Base-by-base conservation (phyloP, 768 basidiomycete species). In the Phylloporus rhodoxanthus region DNA sequence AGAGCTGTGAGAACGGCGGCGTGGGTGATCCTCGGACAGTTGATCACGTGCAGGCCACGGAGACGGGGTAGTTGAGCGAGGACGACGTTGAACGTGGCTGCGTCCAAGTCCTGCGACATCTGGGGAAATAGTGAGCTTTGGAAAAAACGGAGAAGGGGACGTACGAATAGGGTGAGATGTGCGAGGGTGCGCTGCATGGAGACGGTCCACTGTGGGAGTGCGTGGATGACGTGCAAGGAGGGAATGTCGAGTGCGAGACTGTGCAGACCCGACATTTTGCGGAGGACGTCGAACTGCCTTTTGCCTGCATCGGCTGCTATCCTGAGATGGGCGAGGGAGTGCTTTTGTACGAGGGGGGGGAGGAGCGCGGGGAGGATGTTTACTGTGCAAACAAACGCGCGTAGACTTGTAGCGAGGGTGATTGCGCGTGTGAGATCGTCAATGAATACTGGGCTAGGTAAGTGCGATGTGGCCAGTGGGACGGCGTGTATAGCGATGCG, bases 141-240 rank as follows among this genome's bases (percentile, higher is more conserved):
- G 9, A 5, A 6, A 20, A 4, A 20, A 13, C 2, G 5, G 33
- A 3, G 15, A 15, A 5, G 15, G 46, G 40, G 11, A 71, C 84
- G 48, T 58, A 87, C 87, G 57, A 70, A 79, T 38, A 90, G 64
- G 1, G 80, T 80, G 55, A 90, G 67, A 26, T 68, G 73, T 2
- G 71, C 73, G 56, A 87, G 66, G 1, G 76, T 78, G 21, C 55
- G 61, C 38, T 66, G 65, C 42, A 83, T 60, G 23, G 59, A 58
- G 7, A 58, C 57, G 2, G 72, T 63, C 86, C 87, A 89, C 19
- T 55, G 62, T 9, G 86, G 82, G 17, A 90, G 59, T 7, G 70
- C 55, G 58, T 84, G 76, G 45, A 84, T 68, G 19, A 84, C 65
- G 54, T 75, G 77, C 81, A 82, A 82, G 3, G 79, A 79, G n/a